These are phyloP conservation scores for Penicillium sp. DNA, from an alignment of 2,329 filamentous ascomycete species.

Conservation along the genomic window DNA sequence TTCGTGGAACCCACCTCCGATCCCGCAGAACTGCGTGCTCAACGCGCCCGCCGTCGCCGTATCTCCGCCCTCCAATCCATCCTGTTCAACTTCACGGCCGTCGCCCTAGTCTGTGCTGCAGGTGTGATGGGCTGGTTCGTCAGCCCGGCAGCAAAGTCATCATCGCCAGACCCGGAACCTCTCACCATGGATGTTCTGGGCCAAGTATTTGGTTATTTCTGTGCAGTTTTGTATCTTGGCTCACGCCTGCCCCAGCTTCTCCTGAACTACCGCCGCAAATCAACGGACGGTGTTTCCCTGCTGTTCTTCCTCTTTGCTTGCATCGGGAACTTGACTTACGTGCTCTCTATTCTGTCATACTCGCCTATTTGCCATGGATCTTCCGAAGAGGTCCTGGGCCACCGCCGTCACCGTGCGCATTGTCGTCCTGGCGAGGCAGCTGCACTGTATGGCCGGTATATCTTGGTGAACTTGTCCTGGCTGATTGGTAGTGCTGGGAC, in stretches of 20 bases:
- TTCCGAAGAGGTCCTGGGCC: conserved; percentile 20
- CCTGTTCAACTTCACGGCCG: conserved; percentile 70
- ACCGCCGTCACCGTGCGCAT: conserved; percentile 19
- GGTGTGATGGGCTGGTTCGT: conserved; percentile 86
- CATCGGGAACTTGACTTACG: conserved; percentile 90
- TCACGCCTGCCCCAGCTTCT: conserved; percentile 86
- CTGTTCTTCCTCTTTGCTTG: conserved; percentile 97
- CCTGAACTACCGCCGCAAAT: conserved; percentile 88
- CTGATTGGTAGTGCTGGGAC: conserved; percentile 85
- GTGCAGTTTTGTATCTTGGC: conserved; percentile 82
- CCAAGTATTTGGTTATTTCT: conserved; percentile 91
- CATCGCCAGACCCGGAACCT: conserved; percentile 26
- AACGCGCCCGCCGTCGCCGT: conserved; percentile 15
- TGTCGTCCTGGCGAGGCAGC: conserved; percentile 66
- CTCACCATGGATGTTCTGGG: conserved; percentile 72
- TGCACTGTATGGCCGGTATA: conserved; percentile 71
- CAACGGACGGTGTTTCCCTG: conserved; percentile 87
- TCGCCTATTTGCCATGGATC: conserved; percentile 62
- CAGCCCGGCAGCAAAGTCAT: conserved; percentile 45
- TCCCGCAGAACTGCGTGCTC: conserved; percentile 27
- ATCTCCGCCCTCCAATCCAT: conserved; percentile 48
- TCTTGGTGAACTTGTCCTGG: conserved; percentile 90
- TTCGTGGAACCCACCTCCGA: conserved; percentile 54
- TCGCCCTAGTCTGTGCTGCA: conserved; percentile 78
- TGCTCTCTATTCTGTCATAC: conserved; percentile 86